These are phyloP conservation scores for Arthrobotrys megalospora DNA, from an alignment of 2,329 filamentous ascomycete species.

Conservation along the genomic window DNA sequence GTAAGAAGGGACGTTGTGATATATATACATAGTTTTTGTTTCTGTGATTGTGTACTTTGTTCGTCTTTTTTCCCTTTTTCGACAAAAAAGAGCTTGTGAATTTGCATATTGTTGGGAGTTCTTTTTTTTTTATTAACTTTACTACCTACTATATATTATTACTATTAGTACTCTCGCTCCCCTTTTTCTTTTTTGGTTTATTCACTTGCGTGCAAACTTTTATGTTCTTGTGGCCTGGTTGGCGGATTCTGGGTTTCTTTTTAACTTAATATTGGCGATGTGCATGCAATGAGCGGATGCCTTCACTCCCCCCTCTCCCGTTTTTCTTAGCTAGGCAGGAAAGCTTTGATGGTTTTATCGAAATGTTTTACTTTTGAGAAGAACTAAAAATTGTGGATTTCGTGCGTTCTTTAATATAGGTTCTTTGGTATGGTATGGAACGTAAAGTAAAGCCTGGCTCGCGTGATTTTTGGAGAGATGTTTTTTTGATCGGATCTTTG, in stretches of 20 bases:
- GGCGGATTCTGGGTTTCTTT: conserved; percentile 13
- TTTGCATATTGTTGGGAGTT: conserved; percentile 50
- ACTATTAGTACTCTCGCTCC: conserved; percentile 23
- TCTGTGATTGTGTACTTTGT: conserved; percentile 16
- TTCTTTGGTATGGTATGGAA: too few relatives aligned
- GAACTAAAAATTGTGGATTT: too few relatives aligned
- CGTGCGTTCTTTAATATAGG: too few relatives aligned
- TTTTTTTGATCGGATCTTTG: too few relatives aligned
- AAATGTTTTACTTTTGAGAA: too few relatives aligned
- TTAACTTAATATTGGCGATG: neutral
- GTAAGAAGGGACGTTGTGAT: conserved; percentile 70
- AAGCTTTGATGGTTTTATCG: too few relatives aligned
- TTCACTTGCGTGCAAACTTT: conserved; percentile 10
- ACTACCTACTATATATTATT: neutral
- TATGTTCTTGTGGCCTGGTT: neutral
- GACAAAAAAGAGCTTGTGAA: conserved; percentile 20
- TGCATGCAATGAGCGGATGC: neutral
- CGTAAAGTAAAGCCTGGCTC: too few relatives aligned
- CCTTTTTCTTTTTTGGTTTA: conserved; percentile 29
- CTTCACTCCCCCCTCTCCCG: too few relatives aligned
- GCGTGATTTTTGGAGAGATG: too few relatives aligned
- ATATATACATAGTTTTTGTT: conserved; percentile 25
- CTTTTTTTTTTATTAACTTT: conserved; percentile 25
- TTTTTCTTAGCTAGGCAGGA: too few relatives aligned
- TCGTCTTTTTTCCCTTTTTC: conserved; percentile 7